Conservation (phyloP, 352 stramenopile genomes). For the Pythium utonaiense region DNA sequence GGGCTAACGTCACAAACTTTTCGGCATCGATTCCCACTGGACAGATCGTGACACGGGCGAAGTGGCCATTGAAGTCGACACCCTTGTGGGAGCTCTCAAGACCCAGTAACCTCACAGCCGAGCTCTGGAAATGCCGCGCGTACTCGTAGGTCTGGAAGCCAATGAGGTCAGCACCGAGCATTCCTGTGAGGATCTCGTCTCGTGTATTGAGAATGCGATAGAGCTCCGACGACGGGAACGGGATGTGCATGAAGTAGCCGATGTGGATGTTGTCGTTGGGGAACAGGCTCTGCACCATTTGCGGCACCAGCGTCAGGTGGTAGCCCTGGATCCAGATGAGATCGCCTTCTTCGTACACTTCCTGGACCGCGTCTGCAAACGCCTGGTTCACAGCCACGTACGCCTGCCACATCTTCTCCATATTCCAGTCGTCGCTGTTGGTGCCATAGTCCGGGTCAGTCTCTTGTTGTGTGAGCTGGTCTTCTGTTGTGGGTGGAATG, state of each 20-base stretch:
- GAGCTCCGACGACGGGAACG: slow-evolving; percentile 87
- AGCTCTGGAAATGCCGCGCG: slow-evolving; percentile 86
- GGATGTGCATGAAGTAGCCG: slow-evolving; percentile 89
- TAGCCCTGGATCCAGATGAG: slow-evolving; percentile 91
- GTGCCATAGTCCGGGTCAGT: slow-evolving; percentile 24
- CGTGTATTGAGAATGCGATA: slow-evolving; percentile 89
- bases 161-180: slow-evolving; percentile 86
- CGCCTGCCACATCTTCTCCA: slow-evolving; percentile 87
- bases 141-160: slow-evolving; percentile 91
- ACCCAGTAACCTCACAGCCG: slow-evolving; percentile 79
- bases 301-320: slow-evolving; percentile 85
- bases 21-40: slow-evolving; percentile 85
- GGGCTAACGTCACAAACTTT: slow-evolving; percentile 67
- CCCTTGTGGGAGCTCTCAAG: slow-evolving; percentile 87
- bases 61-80: slow-evolving; percentile 87
- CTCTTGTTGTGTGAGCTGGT: slow-evolving; percentile 66
- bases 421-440: slow-evolving; percentile 54
- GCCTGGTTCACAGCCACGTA: slow-evolving; percentile 86
- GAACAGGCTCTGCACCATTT: slow-evolving; percentile 87
- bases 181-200: slow-evolving; percentile 83
- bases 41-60: slow-evolving; percentile 83
- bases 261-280: slow-evolving; percentile 88
- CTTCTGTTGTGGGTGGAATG: slow-evolving; percentile 70
- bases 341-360: slow-evolving; percentile 88
- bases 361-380: slow-evolving; percentile 84